Evolutionary conservation across 2,329 filamentous ascomycete genomes (phyloP), one percentile per base, ranked within the genome.

Genomic region (Grosmannia huntii): DNA sequence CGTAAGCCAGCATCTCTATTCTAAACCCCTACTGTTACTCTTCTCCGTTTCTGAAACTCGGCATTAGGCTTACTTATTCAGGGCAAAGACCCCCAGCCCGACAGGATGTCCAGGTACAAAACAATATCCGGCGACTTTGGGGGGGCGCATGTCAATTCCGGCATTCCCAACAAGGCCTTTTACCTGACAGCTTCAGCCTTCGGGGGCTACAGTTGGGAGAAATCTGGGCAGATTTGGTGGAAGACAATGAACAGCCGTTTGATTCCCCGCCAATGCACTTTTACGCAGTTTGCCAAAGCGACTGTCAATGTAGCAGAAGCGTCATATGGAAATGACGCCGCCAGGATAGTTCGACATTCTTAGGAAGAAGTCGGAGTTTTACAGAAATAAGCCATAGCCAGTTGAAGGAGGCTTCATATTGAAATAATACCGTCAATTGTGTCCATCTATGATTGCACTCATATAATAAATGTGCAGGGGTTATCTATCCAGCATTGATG

Each of bases 111-210:
- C 27, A 64, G 72, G 38, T 79, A 72, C 65, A 66, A 68, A 52
- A 62, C 63, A 0, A 75, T 68, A 3, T 66, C 59, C 4, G 70
- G 75, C 9, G 78, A 81, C 65, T 75, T 77, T 51, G 76, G 76
- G 9, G 80, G 79, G 36, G 78, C 81, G 3, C 79, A 82, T 66
- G 68, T 78, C 54, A 79, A 74, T 67, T 81, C 77, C 6, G 79
- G 79, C 6, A 82, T 83, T 51, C 79, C 79, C 2, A 83, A 82
- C 68, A 73, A 74, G 61, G 79, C 79, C 2, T 83, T 83, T 62
- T 79, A 79, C 63, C 72, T 79, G 11, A 72, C 68, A 12, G 68
- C 76, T 1, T 66, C 70, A 5, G 71, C 68, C 1, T 73, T 82
- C 62, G 78, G 77, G 16, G 79, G 79, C 5, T 77, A 74, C 64